Base-by-base conservation (phyloP, 805 yeast species). In the Nakazawaea ernobii region DNA sequence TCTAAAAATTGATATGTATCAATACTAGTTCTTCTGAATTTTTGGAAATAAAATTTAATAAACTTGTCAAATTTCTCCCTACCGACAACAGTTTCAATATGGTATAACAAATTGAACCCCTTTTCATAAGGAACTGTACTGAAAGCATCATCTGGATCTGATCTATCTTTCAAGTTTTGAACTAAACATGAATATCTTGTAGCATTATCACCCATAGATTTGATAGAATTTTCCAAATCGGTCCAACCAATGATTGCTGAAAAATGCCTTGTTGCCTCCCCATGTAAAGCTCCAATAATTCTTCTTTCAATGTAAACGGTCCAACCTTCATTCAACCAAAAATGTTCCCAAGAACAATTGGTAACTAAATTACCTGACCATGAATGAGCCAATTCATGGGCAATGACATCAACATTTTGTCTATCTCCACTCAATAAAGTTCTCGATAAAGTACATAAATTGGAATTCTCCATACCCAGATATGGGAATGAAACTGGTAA, bases 281-380 rank as follows among this genome's bases (percentile, higher is more conserved):
- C 96, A 59, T 87, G 88, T n/a, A 88, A 62, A 13, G 73, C 76
- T 14, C 86, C 95, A 28, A 80, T 69, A 50, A 90, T 89, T 57
- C 96, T 72, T 62, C 97, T 77, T 66, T 90, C 97, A 33, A 90
- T 66, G 62, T 90, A 90, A 35, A 90, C 96, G 6, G 96, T 89
- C 96, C 96, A 90, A 33, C 97, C 97, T 69, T 90, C 97, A 62
- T 90, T 90, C 55, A 90, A 75, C 94, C 95, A 90, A 64, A 90
- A 89, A 67, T 89, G 95, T 60, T 87, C 91, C 94, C 96, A 90
- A 0, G 94, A 84, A 57, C 84, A 80, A 64, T 88, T 90, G 28
- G 96, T 90, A 37, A 90, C 96, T 54, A 89, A 74, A 60, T 90
- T 90, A 39, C 97, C 97, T 1, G 88, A 77, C 95, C 96, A 90